phyloP scores from a whole-genome alignment of 2,329 filamentous ascomycete genomes.

The Phoma sp. region DNA sequence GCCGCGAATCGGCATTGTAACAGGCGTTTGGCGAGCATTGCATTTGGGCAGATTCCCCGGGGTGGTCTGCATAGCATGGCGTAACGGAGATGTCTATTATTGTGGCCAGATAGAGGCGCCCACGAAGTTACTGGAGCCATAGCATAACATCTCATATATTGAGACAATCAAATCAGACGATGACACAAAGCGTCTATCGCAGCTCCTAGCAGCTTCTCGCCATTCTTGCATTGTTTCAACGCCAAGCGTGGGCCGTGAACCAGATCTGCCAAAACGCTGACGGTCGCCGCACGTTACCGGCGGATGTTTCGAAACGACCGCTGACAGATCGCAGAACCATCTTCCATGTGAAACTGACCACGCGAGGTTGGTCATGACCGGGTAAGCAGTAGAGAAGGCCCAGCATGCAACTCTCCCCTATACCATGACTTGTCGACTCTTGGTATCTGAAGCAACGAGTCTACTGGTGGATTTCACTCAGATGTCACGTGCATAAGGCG shows the following conservation, averaged over 20 bases:
- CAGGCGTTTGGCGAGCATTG: conserved; percentile 18
- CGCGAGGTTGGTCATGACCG: neutral
- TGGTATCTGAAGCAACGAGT: neutral
- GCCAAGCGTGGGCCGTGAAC: neutral
- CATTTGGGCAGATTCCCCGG: conserved; percentile 15
- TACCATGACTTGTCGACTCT: neutral
- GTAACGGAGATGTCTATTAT: conserved; percentile 5
- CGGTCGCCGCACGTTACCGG: conserved; percentile 3
- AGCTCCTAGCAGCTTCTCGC: neutral
- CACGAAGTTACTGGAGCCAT: neutral
- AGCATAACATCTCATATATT: neutral
- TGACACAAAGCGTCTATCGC: neutral
- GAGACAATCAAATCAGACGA: conserved; percentile 3
- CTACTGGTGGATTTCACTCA: neutral
- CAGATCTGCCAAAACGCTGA: neutral
- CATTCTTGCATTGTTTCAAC: neutral
- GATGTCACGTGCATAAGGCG: neutral
- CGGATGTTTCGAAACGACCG: conserved; percentile 12
- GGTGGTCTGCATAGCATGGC: conserved; percentile 14
- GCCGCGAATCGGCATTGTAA: neutral
- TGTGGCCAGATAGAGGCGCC: conserved; percentile 2
- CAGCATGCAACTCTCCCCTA: too few species aligned
- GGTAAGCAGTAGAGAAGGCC: too few species aligned
- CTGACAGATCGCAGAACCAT: conserved; percentile 3
- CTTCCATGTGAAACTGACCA: neutral